A percentile compares a stretch with the other conserved stretches of the same genome.
Conservation (phyloP, 2,329 filamentous ascomycete species). For the Aspergillus aculeatus region DNA sequence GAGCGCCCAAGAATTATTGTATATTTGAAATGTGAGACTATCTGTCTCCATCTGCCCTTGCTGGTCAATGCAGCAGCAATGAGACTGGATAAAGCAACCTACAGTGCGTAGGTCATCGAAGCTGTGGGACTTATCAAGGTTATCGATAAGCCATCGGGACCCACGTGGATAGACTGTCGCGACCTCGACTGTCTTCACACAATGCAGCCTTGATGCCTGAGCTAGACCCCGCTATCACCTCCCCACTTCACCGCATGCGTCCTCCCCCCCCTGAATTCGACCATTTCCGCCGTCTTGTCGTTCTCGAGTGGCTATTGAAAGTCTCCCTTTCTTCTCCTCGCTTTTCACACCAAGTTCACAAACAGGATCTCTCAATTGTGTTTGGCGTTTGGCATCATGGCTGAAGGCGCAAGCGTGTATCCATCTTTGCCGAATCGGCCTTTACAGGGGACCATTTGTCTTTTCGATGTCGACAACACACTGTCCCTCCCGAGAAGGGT, state of each 20-base stretch:
- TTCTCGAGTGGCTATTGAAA: background rate
- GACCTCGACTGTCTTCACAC: background rate
- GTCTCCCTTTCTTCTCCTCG: background rate
- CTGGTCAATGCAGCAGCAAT: too few species aligned
- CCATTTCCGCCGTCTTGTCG: background rate
- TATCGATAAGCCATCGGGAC: slow-evolving; percentile 29
- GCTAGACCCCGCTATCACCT: slow-evolving; percentile 5
- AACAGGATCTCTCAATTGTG: background rate
- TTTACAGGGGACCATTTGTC: slow-evolving; percentile 85
- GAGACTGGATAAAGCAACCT: too few species aligned
- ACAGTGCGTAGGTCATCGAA: too few species aligned
- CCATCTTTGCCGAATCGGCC: slow-evolving; percentile 79
- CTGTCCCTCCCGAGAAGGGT: slow-evolving; percentile 80
- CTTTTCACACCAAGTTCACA: background rate
- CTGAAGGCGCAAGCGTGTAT: slow-evolving; percentile 47
- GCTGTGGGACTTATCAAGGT: slow-evolving; percentile 5
- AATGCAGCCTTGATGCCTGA: background rate
- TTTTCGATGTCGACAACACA: slow-evolving; percentile 96
- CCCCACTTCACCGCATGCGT: slow-evolving; percentile 31
- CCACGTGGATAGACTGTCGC: slow-evolving; percentile 4
- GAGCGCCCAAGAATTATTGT: too few species aligned
- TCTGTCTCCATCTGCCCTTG: too few species aligned
- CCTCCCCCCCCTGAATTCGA: slow-evolving; percentile 9
- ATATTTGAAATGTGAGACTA: too few species aligned
- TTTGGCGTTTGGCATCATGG: slow-evolving; percentile 23